Evolutionary conservation across 148 eudicot species (phyloP).

Genomic region (Persicaria maculosa): DNA sequence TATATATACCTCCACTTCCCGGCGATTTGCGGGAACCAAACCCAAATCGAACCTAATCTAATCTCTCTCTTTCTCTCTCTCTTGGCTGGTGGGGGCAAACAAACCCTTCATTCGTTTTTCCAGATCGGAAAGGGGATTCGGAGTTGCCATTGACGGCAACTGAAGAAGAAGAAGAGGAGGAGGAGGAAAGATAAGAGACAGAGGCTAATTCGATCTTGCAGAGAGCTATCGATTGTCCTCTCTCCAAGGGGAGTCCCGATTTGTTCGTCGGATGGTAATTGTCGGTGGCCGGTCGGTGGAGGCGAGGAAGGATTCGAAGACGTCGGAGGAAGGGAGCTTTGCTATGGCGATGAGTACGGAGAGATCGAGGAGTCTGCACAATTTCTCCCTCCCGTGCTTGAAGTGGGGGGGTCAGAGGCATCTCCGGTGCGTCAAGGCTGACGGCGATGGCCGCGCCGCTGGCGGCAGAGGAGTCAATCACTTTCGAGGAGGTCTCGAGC

Average conservation of each 20-base stretch:
- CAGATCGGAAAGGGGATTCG: neutral
- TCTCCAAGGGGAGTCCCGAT: neutral
- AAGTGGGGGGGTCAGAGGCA: constrained; percentile 13
- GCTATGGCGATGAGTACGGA: neutral
- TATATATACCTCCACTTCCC: constrained; percentile 25
- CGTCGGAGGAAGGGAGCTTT: neutral
- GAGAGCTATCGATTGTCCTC: neutral
- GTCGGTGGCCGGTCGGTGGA: constrained; percentile 2
- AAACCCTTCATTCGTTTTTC: neutral
- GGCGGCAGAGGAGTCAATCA: neutral
- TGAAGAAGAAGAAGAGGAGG: neutral
- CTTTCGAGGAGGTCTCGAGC: neutral
- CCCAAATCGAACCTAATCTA: neutral
- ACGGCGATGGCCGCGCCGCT: neutral
- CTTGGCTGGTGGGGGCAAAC: neutral
- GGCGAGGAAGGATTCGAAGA: neutral
- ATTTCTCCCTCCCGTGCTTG: constrained; percentile 10
- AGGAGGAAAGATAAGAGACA: neutral
- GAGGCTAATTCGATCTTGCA: neutral
- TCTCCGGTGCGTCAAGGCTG: constrained; percentile 9
- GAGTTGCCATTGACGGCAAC: neutral
- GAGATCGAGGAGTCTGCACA: constrained; percentile 14
- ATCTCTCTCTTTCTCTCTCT: neutral
- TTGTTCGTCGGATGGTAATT: constrained; percentile 8
- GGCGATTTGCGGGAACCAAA: constrained; percentile 16